These are phyloP conservation scores for Termitomyces sp. DNA, from an alignment of 768 basidiomycete species.

Conservation along the genomic window DNA sequence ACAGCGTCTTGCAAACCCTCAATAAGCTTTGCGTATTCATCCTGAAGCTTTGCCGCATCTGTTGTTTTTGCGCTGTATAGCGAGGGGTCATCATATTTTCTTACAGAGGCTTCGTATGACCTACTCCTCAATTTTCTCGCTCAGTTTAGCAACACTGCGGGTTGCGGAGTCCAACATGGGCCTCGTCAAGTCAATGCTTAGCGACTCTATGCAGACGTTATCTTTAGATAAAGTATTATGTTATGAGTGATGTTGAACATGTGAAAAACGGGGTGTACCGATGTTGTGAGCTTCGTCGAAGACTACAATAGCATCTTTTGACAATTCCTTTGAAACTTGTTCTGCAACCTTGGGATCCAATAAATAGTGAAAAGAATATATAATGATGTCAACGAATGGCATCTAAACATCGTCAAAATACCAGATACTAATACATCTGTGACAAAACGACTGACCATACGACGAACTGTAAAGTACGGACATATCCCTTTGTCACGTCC, in stretches of 20 bases:
- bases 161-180: constrained; percentile 96
- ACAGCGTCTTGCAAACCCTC: constrained; percentile 83
- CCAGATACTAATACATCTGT: neutral
- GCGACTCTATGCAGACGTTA: constrained; percentile 97
- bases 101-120: constrained; percentile 18
- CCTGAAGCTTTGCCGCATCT: constrained; percentile 90
- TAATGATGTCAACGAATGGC: constrained; percentile 92
- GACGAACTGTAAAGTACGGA: constrained; percentile 92
- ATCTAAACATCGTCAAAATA: constrained; percentile 46
- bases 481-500: constrained; percentile 83
- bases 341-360: constrained; percentile 99
- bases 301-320: constrained; percentile 96
- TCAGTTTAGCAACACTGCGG: constrained; percentile 78
- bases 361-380: constrained; percentile 98
- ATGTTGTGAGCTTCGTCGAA: constrained; percentile 99
- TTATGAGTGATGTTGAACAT: constrained; percentile 20
- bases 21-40: constrained; percentile 94
- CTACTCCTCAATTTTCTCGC: constrained; percentile 93
- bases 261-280: constrained; percentile 37
- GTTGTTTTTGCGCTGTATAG: constrained; percentile 81
- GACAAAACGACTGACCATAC: constrained; percentile 64
- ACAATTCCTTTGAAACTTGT: constrained; percentile 96
- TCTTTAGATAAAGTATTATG: constrained; percentile 39
- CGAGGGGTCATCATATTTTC: neutral
- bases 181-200: constrained; percentile 94